Percentiles rank a stretch among this genome's conserved stretches.
Conservation (phyloP, 2,329 filamentous ascomycete species). For the Annulohypoxylon truncatum region DNA sequence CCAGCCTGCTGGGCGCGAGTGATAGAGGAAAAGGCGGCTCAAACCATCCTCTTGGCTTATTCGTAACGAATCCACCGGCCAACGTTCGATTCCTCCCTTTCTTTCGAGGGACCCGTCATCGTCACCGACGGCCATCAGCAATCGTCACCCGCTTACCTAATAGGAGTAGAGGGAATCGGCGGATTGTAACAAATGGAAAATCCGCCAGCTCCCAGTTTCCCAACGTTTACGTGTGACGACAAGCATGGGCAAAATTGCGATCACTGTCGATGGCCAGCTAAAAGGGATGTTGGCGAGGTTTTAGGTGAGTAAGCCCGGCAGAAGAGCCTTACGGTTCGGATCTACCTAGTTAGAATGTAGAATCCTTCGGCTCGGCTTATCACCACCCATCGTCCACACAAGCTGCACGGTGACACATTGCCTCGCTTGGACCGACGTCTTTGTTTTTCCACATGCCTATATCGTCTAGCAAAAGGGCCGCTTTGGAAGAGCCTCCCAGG, state of each 20-base stretch:
- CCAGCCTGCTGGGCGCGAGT: neutral
- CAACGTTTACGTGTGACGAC: neutral
- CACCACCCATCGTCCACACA: neutral
- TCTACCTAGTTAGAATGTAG: constrained; percentile 1
- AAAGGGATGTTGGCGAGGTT: neutral
- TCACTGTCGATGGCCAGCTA: neutral
- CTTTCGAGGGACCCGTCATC: neutral
- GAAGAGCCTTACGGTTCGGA: neutral
- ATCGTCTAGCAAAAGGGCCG: neutral
- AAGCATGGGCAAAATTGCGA: neutral
- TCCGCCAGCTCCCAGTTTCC: constrained; percentile 15
- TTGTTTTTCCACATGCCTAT: constrained; percentile 1
- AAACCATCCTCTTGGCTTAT: neutral
- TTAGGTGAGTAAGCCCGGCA: neutral
- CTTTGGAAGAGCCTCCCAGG: neutral
- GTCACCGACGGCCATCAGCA: constrained; percentile 8
- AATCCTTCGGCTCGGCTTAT: constrained; percentile 10
- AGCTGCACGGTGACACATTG: constrained; percentile 2
- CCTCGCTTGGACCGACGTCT: neutral
- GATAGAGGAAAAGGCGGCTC: neutral
- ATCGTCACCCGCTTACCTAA: constrained; percentile 19
- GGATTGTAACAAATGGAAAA: constrained; percentile 12
- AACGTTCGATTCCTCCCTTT: neutral
- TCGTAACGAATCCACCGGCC: neutral
- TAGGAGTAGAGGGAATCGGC: constrained; percentile 6